phyloP scores from a whole-genome alignment of 768 basidiomycete genomes.

The Suillus decipiens region DNA sequence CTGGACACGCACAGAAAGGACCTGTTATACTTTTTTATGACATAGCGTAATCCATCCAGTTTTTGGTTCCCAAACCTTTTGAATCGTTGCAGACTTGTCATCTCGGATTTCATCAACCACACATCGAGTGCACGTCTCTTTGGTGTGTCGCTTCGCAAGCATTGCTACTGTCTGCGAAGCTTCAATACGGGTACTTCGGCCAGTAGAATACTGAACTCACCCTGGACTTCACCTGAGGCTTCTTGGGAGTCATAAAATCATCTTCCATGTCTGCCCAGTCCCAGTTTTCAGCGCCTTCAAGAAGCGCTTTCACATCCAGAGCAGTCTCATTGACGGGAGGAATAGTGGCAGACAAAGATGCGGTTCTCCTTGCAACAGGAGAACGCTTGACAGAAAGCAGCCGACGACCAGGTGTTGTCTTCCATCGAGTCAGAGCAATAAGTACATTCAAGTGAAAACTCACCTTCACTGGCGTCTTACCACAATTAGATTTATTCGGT shows the following conservation, averaged over 20 bases:
- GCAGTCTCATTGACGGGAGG: slow-evolving; percentile 24
- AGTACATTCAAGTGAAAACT: not conserved
- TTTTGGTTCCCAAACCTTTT: slow-evolving; percentile 42
- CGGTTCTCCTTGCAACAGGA: slow-evolving; percentile 14
- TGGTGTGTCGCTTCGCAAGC: slow-evolving; percentile 24
- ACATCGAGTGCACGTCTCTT: slow-evolving; percentile 55
- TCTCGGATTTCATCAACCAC: slow-evolving; percentile 49
- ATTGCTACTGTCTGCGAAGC: slow-evolving; percentile 15
- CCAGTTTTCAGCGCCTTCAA: slow-evolving; percentile 70
- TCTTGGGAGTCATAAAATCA: slow-evolving; percentile 52
- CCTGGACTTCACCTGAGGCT: slow-evolving; percentile 26
- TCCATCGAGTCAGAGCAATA: slow-evolving; percentile 13
- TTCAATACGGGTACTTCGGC: slow-evolving; percentile 10
- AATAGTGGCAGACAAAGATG: slow-evolving; percentile 13
- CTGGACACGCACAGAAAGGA: slow-evolving; percentile 50
- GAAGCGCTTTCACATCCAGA: slow-evolving; percentile 48
- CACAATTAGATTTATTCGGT: slow-evolving; percentile 47
- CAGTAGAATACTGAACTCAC: slow-evolving; percentile 12
- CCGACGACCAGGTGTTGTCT: slow-evolving; percentile 17
- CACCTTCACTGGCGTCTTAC: slow-evolving; percentile 25
- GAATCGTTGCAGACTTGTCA: slow-evolving; percentile 28
- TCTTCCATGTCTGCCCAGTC: slow-evolving; percentile 62
- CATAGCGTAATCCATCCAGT: not conserved
- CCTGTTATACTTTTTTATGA: slow-evolving; percentile 35
- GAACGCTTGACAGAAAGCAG: slow-evolving; percentile 23